phyloP scores from a whole-genome alignment of 352 stramenopile species.

The Pythium aristosporum region DNA sequence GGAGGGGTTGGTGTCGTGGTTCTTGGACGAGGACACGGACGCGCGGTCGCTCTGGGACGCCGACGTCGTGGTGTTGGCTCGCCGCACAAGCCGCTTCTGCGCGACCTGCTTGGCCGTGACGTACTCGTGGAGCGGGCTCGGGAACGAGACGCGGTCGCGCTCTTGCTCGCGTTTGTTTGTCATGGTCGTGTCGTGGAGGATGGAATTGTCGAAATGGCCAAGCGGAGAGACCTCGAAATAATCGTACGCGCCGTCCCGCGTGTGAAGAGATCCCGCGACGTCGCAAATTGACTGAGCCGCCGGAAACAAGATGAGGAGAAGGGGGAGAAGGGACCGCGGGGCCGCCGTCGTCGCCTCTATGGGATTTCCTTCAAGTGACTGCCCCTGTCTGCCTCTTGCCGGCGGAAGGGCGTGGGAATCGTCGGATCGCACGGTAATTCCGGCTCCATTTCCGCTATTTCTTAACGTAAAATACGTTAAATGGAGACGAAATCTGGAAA shows the following conservation, averaged over 20 bases:
- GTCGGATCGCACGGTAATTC: neutral
- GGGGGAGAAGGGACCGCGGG: neutral
- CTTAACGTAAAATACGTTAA: slow-evolving; percentile 8
- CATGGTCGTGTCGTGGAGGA: slow-evolving; percentile 16
- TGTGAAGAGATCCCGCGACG: neutral
- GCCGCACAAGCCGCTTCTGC: slow-evolving; percentile 44
- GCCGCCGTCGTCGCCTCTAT: neutral
- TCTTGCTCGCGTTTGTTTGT: slow-evolving; percentile 36
- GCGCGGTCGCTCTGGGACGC: neutral
- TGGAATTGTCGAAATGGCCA: neutral
- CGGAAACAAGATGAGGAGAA: neutral
- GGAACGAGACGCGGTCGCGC: slow-evolving; percentile 21
- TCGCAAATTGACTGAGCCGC: neutral
- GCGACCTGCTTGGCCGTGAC: slow-evolving; percentile 65
- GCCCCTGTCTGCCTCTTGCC: slow-evolving; percentile 8
- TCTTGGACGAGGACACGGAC: neutral
- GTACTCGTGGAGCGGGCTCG: slow-evolving; percentile 47
- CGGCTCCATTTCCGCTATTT: neutral
- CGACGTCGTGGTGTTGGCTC: neutral
- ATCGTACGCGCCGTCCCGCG: slow-evolving; percentile 1
- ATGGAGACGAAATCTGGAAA: neutral
- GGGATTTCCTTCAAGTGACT: slow-evolving; percentile 28
- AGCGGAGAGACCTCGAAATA: neutral
- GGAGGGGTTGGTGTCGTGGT: neutral
- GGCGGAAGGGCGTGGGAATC: slow-evolving; percentile 7